Conservation (phyloP, 2,329 filamentous ascomycete genomes). For the Coccinonectria pachysandricola region DNA sequence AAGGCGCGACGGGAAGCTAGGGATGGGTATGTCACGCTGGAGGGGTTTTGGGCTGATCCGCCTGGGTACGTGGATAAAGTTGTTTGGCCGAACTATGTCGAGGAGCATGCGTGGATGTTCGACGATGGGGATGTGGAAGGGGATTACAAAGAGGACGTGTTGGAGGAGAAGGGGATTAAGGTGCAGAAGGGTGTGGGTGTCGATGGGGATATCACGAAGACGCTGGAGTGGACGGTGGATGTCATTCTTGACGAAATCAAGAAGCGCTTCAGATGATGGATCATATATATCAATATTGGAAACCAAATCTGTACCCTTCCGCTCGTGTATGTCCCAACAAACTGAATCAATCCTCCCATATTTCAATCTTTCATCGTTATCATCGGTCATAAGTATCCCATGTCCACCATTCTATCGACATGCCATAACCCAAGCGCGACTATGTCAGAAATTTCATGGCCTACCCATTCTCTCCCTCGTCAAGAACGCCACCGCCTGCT, state of each 20-base stretch:
- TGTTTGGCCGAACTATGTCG: conserved; percentile 91
- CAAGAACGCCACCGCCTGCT: conserved; percentile 33
- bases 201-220: conserved; percentile 49
- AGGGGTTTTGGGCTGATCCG: conserved; percentile 94
- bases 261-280: too few relatives aligned
- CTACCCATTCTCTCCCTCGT: conserved; percentile 10
- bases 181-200: conserved; percentile 36
- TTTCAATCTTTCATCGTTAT: too few relatives aligned
- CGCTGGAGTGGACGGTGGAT: conserved; percentile 60
- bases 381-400: too few relatives aligned
- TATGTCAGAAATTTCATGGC: conserved; percentile 1
- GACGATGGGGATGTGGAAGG: conserved; percentile 56
- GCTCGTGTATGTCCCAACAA: too few relatives aligned
- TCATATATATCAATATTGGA: too few relatives aligned
- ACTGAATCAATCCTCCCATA: too few relatives aligned
- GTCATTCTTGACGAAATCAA: conserved; percentile 42
- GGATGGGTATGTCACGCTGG: conserved; percentile 67
- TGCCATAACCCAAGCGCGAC: background rate
- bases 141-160: conserved; percentile 34
- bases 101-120: conserved; percentile 74
- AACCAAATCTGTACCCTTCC: too few relatives aligned
- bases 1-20: conserved; percentile 57
- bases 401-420: background rate
- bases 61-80: conserved; percentile 88
- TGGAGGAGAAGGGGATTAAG: conserved; percentile 33